phyloP scores from a whole-genome alignment of 306 rosid species.

The Medicago ruthenica region DNA sequence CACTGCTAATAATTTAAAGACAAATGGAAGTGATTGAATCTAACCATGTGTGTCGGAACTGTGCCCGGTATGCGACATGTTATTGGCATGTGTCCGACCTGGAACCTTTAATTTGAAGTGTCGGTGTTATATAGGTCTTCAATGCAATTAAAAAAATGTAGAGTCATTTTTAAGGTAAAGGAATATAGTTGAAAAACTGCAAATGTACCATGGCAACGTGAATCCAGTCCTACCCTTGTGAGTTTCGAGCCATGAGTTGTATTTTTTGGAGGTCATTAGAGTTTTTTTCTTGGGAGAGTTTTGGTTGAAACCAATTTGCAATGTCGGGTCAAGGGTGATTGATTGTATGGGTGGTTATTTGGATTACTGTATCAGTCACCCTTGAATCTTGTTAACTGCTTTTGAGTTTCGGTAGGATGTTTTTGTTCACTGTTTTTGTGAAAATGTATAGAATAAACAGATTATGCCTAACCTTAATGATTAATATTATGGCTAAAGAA shows the following conservation, averaged over 20 bases:
- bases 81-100: background rate
- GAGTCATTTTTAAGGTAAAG: no score
- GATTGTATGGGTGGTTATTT: background rate
- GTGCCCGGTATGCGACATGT: background rate
- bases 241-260: no score
- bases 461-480: background rate
- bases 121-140: background rate
- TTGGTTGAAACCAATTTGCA: no score
- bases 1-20: no score
- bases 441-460: background rate
- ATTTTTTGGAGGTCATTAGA: no score
- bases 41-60: no score
- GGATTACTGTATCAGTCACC: no score
- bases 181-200: background rate
- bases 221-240: no score
- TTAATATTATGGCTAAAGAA: background rate
- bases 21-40: no score
- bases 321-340: no score
- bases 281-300: no score
- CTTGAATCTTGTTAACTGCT: background rate
- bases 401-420: background rate
- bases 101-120: background rate
- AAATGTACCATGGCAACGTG: no score
- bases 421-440: background rate
- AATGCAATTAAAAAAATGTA: background rate